phyloP scores from a whole-genome alignment of 1,284 basidiomycete species.

The Cutaneotrichosporon cavernicola region DNA sequence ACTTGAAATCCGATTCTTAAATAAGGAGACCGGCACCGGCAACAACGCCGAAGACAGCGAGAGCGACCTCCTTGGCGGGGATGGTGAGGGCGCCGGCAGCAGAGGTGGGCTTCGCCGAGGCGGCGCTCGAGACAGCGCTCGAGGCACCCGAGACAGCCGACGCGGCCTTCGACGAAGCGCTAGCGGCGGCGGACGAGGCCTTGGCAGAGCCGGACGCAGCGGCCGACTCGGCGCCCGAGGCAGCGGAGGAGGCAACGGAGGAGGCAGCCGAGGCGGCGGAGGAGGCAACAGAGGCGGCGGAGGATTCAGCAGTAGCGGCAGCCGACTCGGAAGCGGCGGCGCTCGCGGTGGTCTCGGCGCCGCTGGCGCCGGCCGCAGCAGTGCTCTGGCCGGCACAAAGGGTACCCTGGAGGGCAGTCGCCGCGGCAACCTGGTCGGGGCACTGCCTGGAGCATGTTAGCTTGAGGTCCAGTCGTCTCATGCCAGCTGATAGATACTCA shows the following conservation, averaged over 20 bases:
- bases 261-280: background rate
- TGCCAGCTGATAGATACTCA: background rate
- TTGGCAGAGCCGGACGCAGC: constrained; percentile 1
- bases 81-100: constrained; percentile 3
- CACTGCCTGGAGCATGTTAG: constrained; percentile 8
- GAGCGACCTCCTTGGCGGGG: constrained; percentile 11
- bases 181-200: background rate
- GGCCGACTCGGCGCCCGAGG: background rate
- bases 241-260: background rate
- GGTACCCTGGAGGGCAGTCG: constrained; percentile 5
- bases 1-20: constrained; percentile 5
- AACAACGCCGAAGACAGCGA: constrained; percentile 13
- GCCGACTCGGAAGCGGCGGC: background rate
- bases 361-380: background rate
- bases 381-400: constrained; percentile 5
- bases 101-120: background rate
- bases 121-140: constrained; percentile 2
- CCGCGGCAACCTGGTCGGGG: constrained; percentile 11
- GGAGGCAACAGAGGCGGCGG: background rate
- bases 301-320: background rate
- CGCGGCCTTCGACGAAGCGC: background rate
- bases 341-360: background rate
- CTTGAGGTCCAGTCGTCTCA: background rate
- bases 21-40: constrained; percentile 14
- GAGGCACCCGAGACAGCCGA: constrained; percentile 1